Evolutionary conservation across 257 asterid species (phyloP).

Genomic region (Ballota nigra): DNA sequence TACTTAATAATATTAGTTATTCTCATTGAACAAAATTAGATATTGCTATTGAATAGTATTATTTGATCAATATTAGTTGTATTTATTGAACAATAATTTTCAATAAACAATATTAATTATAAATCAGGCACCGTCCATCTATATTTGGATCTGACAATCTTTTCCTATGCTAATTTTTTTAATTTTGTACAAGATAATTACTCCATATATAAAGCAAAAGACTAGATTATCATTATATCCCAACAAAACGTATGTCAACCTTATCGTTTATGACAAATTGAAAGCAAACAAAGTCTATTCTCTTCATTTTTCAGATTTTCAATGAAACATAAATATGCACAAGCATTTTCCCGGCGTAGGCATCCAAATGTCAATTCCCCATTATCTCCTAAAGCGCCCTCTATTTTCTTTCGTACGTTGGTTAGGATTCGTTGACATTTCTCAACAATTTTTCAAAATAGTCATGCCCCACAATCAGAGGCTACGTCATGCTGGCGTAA

Average conservation of each 20-base stretch:
- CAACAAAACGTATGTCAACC: not conserved
- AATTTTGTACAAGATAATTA: too few species aligned
- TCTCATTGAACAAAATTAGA: too few species aligned
- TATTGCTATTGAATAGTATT: too few species aligned
- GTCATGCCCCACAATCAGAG: constrained; percentile 8
- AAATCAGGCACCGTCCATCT: too few species aligned
- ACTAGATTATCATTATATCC: not conserved
- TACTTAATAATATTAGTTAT: too few species aligned
- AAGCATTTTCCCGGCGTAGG: constrained; percentile 19
- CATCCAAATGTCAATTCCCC: not conserved
- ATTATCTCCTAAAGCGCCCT: not conserved
- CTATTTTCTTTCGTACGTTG: not conserved
- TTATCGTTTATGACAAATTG: not conserved
- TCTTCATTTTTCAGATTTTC: not conserved
- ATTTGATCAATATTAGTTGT: too few species aligned
- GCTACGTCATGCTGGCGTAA: constrained; percentile 18
- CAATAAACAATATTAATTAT: too few species aligned
- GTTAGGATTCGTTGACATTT: constrained; percentile 25
- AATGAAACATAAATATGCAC: not conserved
- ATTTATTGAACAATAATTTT: too few species aligned
- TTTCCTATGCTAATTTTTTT: too few species aligned
- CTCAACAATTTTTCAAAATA: not conserved
- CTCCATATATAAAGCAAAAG: too few species aligned
- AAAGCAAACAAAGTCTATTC: not conserved
- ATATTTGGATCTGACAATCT: too few species aligned